Evolutionary conservation across 176 grass and related monocot genomes (phyloP).

Genomic region (Bothriochloa decipiens): DNA sequence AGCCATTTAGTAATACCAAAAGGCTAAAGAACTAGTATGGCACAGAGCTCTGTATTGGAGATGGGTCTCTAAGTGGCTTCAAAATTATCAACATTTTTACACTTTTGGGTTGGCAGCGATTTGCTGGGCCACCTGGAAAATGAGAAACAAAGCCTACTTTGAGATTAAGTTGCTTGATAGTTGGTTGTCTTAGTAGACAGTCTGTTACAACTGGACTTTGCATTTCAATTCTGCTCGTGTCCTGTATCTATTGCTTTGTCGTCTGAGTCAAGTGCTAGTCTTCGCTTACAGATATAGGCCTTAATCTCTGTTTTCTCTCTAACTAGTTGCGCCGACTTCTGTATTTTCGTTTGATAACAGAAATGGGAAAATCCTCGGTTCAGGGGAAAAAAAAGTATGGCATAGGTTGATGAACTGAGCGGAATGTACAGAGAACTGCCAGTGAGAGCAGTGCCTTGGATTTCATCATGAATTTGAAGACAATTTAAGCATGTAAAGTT

Average conservation of each 20-base stretch:
- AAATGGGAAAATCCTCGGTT: background rate
- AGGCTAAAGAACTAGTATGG: background rate
- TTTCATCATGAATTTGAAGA: background rate
- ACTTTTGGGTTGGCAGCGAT: background rate
- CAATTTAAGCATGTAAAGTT: background rate
- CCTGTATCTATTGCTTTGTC: background rate
- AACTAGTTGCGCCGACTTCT: background rate
- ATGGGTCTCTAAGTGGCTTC: background rate
- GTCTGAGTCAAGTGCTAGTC: background rate
- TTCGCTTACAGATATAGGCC: background rate
- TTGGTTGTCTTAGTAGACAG: background rate
- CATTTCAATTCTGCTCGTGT: background rate
- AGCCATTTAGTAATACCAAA: constrained; percentile 1
- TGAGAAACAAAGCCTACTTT: background rate
- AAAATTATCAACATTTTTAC: background rate
- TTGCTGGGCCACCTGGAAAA: background rate
- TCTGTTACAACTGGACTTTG: background rate
- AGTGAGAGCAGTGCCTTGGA: background rate
- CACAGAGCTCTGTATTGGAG: background rate
- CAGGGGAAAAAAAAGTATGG: background rate
- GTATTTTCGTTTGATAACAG: background rate
- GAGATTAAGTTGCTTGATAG: background rate
- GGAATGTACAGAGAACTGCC: background rate
- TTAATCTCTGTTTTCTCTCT: background rate
- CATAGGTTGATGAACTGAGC: background rate